Evolutionary conservation across 208 protist genomes (phyloP).

Genomic region (Leishmania aethiopica): DNA sequence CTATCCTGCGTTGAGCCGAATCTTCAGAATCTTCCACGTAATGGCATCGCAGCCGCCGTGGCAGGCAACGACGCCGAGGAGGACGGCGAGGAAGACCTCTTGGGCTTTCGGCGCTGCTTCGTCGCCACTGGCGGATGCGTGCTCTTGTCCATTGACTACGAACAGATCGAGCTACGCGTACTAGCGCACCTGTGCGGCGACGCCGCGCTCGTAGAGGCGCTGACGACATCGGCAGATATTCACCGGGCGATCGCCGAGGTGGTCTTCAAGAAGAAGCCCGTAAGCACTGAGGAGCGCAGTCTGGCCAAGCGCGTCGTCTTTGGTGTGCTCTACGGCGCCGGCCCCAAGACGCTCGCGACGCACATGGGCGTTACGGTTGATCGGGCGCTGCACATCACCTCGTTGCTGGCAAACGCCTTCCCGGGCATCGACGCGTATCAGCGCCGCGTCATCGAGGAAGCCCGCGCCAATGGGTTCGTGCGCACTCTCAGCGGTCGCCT

Average conservation of each 20-base stretch:
- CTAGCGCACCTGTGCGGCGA: constrained; percentile 89
- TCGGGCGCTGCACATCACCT: constrained; percentile 57
- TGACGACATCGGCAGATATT: constrained; percentile 78
- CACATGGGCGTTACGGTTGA: constrained; percentile 74
- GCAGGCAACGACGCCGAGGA: constrained; percentile 6
- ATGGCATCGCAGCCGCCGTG: constrained; percentile 16
- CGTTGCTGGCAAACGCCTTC: constrained; percentile 58
- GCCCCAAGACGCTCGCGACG: constrained; percentile 65
- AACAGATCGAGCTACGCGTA: constrained; percentile 91
- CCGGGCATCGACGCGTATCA: constrained; percentile 74
- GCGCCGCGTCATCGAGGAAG: constrained; percentile 62
- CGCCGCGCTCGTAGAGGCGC: constrained; percentile 51
- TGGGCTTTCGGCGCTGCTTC: constrained; percentile 82
- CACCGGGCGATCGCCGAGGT: constrained; percentile 77
- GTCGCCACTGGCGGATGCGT: constrained; percentile 53
- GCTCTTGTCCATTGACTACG: constrained; percentile 89
- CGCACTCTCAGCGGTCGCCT: constrained; percentile 83
- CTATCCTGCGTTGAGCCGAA: constrained; percentile 91
- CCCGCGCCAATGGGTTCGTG: constrained; percentile 70
- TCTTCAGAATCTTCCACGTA: constrained; percentile 86
- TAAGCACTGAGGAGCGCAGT: constrained; percentile 71
- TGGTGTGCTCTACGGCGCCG: constrained; percentile 87
- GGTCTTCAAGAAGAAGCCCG: constrained; percentile 72
- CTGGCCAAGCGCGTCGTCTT: constrained; percentile 89
- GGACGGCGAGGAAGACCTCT: constrained; percentile 35